A percentile compares a stretch with the other conserved stretches of the same genome.
Conservation (phyloP, 495 filamentous ascomycete species). For the Podospora pseudocomata region DNA sequence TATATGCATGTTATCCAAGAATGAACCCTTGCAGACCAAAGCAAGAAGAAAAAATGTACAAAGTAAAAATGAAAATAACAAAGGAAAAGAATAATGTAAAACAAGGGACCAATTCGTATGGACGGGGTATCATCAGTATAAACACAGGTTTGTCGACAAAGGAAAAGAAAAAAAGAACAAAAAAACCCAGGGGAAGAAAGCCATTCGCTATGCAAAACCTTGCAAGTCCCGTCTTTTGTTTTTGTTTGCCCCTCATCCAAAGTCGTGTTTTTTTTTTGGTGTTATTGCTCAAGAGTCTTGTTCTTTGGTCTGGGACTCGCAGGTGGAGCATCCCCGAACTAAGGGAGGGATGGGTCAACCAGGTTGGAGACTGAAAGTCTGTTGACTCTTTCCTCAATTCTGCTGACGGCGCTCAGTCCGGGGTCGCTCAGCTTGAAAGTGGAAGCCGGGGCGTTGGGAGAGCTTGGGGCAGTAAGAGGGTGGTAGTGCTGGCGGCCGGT, state of each 20-base stretch:
- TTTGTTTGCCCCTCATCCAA: not conserved
- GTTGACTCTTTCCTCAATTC: not conserved
- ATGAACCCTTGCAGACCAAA: not conserved
- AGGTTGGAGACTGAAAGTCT: not conserved
- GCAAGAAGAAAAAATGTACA: not conserved
- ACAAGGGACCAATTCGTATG: no score
- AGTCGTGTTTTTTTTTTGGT: not conserved
- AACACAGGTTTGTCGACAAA: no score
- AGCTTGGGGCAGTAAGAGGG: not conserved
- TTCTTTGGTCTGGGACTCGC: not conserved
- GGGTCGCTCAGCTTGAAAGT: not conserved
- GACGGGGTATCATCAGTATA: no score
- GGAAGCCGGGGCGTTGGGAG: not conserved
- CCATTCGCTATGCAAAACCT: not conserved
- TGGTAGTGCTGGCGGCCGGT: not conserved
- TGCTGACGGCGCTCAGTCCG: not conserved
- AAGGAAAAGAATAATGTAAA: not conserved
- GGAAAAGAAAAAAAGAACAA: not conserved
- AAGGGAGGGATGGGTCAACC: not conserved
- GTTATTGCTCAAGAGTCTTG: not conserved
- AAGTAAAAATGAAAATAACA: not conserved
- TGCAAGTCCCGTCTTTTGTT: not conserved
- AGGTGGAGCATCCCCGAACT: not conserved
- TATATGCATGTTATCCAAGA: not conserved
- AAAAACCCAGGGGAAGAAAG: not conserved